These are phyloP conservation scores for Pluteus cervinus DNA, from an alignment of 768 basidiomycete species.

Conservation along the genomic window DNA sequence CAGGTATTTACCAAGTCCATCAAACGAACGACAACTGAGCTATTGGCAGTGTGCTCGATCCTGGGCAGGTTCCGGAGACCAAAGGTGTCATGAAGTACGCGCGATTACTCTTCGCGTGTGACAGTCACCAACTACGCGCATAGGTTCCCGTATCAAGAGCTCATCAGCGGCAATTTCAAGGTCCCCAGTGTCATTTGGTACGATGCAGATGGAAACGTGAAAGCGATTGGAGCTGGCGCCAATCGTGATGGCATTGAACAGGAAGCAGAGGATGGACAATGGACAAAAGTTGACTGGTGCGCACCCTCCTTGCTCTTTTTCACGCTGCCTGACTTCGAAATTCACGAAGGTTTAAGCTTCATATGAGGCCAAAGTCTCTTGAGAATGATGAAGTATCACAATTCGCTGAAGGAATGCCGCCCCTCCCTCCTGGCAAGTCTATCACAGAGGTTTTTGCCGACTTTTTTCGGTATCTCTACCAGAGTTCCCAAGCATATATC, in stretches of 20 bases:
- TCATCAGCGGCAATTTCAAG: constrained; percentile 23
- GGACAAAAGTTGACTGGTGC: constrained; percentile 38
- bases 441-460: constrained; percentile 30
- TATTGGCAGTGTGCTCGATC: constrained; percentile 29
- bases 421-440: constrained; percentile 28
- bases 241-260: constrained; percentile 25
- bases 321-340: not conserved
- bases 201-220: constrained; percentile 24
- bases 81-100: constrained; percentile 31
- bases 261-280: constrained; percentile 31
- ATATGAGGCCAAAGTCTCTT: constrained; percentile 13
- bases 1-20: constrained; percentile 10
- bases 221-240: constrained; percentile 37
- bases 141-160: constrained; percentile 17
- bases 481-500: constrained; percentile 32
- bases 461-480: constrained; percentile 34
- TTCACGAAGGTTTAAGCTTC: constrained; percentile 14
- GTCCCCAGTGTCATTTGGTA: constrained; percentile 36
- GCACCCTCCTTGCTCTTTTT: not conserved
- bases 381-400: constrained; percentile 5
- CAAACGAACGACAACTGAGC: not conserved
- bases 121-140: not conserved
- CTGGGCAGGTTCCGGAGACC: constrained; percentile 26
- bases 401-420: constrained; percentile 9
- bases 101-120: constrained; percentile 11